Evolutionary conservation across 345 rosid genomes (phyloP).

Genomic region (Aquilaria malaccensis): DNA sequence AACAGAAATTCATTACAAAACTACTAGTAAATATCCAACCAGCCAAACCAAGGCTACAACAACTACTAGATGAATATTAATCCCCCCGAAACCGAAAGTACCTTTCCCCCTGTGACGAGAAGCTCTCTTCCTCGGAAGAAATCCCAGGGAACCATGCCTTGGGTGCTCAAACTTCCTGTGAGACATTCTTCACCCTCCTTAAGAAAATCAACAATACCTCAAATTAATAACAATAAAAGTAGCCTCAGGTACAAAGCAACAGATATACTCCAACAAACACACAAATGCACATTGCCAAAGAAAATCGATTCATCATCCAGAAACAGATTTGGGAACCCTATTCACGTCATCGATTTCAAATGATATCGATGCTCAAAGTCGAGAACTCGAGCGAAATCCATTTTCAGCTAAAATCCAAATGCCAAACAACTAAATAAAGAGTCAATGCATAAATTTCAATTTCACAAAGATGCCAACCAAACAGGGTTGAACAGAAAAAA

Average conservation of each 20-base stretch:
- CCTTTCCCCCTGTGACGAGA: conserved; percentile 89
- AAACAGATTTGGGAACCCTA: no score
- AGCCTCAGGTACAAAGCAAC: neutral
- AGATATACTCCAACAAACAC: neutral
- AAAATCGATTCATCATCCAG: no score
- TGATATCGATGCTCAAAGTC: no score
- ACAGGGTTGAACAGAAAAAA: no score
- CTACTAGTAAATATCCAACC: neutral
- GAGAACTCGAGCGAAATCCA: no score
- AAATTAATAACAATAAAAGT: neutral
- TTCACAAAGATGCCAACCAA: no score
- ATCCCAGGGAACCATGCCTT: conserved; percentile 89
- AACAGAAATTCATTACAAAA: neutral
- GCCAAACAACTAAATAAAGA: no score
- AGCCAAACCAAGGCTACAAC: neutral
- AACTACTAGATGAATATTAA: neutral
- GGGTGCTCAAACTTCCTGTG: conserved; percentile 98
- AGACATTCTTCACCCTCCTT: conserved; percentile 48
- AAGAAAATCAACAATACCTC: neutral
- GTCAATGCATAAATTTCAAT: no score
- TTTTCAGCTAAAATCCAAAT: no score
- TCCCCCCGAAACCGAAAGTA: neutral
- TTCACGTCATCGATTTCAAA: no score
- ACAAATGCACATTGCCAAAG: no score
- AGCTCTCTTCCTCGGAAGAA: conserved; percentile 86